Evolutionary conservation across 2,329 filamentous ascomycete genomes (phyloP), one percentile per base, ranked within the genome.

Genomic region (Salinomyces thailandicus): DNA sequence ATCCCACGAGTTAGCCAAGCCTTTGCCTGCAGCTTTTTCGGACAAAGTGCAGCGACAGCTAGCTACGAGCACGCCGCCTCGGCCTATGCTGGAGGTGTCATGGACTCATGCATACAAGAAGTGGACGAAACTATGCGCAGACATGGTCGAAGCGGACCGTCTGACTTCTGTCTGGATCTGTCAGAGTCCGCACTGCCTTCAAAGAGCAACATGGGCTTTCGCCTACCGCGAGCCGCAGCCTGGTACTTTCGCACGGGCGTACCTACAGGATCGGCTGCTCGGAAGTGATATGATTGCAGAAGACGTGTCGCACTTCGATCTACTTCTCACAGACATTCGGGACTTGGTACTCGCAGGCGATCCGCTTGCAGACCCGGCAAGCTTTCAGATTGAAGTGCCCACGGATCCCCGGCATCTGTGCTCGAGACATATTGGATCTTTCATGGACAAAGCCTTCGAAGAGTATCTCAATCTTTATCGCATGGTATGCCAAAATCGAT

Each of bases 41-140:
- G 75, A 77, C 16, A 93, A 94, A 55, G 72, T 96, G 24, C 91
- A 98, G 55, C 75, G 87, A n/a, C 81, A 81, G 44, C 69, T 98
- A 19, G 87, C 91, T 1, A 95, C 86, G 48, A 95, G 86, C 0
- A 87, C 95, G 51, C 91, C 91, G 3, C 91, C 91, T 5, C 75
- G 89, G 6, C 87, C 89, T 0, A 89, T 95, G 49, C 83, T 95
- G 8, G 72, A 85, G 36, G 66, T 87, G 2, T 75, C 73, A 17
- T 81, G 84, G 48, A 73, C 79, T 11, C 78, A 85, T 50, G 82
- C 86, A 0, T 73, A 81, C 44, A 63, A 63, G 14, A 79, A 84
- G 48, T 69, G 95, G 44, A 71, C 71, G 38, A 74, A 77, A 30
- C 62, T 95, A 18, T 82, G 81, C 43, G 66, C 73, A 38, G 85